A percentile compares a stretch with the other conserved stretches of the same genome.
These are phyloP conservation scores for Aspergillus sclerotiicarbonarius DNA, from an alignment of 495 filamentous ascomycete genomes.

Conservation along the genomic window DNA sequence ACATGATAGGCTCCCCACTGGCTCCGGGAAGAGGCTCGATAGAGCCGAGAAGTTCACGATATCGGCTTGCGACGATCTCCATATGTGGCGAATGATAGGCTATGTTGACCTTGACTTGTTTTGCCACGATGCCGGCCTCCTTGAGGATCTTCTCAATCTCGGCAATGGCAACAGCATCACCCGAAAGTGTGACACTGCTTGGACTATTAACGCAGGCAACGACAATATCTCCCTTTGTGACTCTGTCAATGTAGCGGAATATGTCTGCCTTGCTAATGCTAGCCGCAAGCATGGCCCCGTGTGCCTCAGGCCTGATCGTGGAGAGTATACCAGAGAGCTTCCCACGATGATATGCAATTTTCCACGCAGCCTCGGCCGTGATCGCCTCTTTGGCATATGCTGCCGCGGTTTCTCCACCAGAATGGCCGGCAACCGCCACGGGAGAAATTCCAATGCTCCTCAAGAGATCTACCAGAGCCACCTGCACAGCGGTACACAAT, in stretches of 20 bases:
- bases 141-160: neutral
- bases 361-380: slow-evolving; percentile 16
- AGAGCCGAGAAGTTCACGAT: neutral
- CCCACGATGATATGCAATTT: slow-evolving; percentile 27
- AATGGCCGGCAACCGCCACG: slow-evolving; percentile 21
- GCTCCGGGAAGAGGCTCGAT: neutral
- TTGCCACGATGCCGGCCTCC: neutral
- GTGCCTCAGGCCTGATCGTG: neutral
- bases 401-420: slow-evolving; percentile 25
- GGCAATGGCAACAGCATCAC: slow-evolving; percentile 15
- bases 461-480: slow-evolving; percentile 25
- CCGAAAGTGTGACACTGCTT: slow-evolving; percentile 50
- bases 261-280: neutral
- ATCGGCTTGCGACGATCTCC: neutral
- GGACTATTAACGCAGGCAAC: slow-evolving; percentile 56
- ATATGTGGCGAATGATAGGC: neutral
- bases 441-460: slow-evolving; percentile 8
- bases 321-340: slow-evolving; percentile 12
- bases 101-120: neutral
- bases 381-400: slow-evolving; percentile 21
- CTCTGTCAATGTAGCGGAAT: neutral
- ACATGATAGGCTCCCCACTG: neutral
- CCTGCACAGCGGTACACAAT: slow-evolving; percentile 18
- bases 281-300: slow-evolving; percentile 44
- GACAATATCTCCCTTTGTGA: slow-evolving; percentile 11